Percentiles rank a stretch among this genome's conserved stretches.
phyloP scores from a whole-genome alignment of 805 yeast genomes.

The Candida golubevii region DNA sequence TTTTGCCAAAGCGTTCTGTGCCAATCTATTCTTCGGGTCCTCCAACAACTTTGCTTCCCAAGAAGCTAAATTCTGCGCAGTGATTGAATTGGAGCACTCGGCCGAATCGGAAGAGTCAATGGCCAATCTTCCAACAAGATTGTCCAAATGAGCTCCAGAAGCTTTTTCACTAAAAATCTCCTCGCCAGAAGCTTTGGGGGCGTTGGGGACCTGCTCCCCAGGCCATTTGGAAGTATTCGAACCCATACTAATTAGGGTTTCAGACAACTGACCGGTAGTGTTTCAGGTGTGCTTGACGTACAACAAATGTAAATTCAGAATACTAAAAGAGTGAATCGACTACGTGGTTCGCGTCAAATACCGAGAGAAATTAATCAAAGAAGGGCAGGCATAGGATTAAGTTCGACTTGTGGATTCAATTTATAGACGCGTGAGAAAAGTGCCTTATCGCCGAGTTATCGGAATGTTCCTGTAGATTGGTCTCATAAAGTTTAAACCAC shows the following conservation, averaged over 20 bases:
- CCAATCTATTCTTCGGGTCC: slow-evolving; percentile 48
- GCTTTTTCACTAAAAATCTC: slow-evolving; percentile 4
- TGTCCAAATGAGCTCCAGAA: background rate
- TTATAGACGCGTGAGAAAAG: too few species aligned
- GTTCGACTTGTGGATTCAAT: too few species aligned
- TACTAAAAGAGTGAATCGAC: too few species aligned
- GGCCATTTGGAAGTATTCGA: background rate
- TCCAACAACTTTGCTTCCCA: slow-evolving; percentile 47
- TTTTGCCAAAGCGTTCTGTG: slow-evolving; percentile 51
- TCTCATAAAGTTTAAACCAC: too few species aligned
- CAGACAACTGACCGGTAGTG: too few species aligned
- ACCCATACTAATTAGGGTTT: background rate
- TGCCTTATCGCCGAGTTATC: too few species aligned
- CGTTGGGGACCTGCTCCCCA: background rate
- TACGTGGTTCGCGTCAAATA: too few species aligned
- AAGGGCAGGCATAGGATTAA: too few species aligned
- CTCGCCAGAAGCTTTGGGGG: background rate
- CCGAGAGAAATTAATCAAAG: too few species aligned
- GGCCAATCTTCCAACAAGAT: slow-evolving; percentile 3
- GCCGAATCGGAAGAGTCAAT: background rate
- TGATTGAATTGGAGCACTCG: slow-evolving; percentile 3
- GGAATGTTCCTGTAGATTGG: too few species aligned
- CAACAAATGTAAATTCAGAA: too few species aligned
- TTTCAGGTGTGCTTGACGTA: too few species aligned
- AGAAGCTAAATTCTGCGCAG: slow-evolving; percentile 21